Evolutionary conservation across 2,329 filamentous ascomycete species (phyloP).

Genomic region (Thielaviopsis ethacetica): DNA sequence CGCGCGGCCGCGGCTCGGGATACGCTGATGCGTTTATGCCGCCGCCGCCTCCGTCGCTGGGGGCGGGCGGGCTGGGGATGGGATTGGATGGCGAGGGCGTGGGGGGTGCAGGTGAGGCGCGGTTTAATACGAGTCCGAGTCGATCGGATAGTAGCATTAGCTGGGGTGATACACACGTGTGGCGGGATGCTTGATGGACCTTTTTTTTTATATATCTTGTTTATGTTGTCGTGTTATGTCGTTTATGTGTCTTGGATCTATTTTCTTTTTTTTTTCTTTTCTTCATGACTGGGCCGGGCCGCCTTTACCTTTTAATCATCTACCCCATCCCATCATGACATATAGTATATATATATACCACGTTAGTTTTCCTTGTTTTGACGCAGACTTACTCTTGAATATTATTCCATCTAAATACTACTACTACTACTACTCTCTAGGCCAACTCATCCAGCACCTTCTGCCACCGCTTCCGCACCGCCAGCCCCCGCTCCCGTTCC

Average conservation of each 20-base stretch:
- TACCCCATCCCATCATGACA: neutral
- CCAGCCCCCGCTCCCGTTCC: constrained; percentile 26
- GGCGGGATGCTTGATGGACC: constrained; percentile 21
- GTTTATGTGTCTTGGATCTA: neutral
- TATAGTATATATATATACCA: neutral
- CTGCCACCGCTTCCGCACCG: constrained; percentile 28
- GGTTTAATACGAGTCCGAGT: constrained; percentile 15
- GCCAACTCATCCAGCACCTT: constrained; percentile 20
- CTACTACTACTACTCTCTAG: constrained; percentile 5
- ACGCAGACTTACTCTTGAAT: neutral
- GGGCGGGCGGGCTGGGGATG: neutral
- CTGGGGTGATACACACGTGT: constrained; percentile 33
- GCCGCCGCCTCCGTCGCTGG: neutral
- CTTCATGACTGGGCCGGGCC: neutral
- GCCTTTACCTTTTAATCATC: neutral
- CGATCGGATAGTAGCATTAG: constrained; percentile 29
- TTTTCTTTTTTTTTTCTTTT: neutral
- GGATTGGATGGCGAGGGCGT: neutral
- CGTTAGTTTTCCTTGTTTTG: neutral
- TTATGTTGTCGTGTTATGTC: neutral
- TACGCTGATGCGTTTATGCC: neutral
- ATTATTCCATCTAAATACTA: no score
- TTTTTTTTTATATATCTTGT: neutral
- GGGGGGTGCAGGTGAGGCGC: neutral
- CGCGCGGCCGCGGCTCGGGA: neutral